Base-by-base conservation (phyloP, 805 yeast species). In the Tetrapisispora arboricola region DNA sequence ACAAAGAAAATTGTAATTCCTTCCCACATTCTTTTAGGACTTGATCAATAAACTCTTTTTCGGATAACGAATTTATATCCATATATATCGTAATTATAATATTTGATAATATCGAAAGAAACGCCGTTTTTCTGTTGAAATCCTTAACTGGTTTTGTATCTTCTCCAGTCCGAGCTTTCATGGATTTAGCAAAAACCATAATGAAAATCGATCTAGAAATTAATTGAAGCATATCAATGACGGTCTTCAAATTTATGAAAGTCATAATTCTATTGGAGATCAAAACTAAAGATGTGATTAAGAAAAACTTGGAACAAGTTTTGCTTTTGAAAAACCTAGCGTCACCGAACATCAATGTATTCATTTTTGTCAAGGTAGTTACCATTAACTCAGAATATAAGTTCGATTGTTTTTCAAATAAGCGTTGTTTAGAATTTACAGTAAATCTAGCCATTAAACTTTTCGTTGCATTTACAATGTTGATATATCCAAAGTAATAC, bases 1-100 rank as follows among this genome's bases (percentile, higher is more conserved):
- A 7, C 13, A 34, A 34, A 11, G 37, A 6, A 24, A n/a, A 34
- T n/a, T 16, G 15, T 17, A 24, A 24, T 34, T 34, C 37, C 4
- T 16, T 7, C 6, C 19, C 27, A 34, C 11, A 16, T 10, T 9
- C 22, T 24, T 25, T 34, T 2, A 17, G 3, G 53, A 82, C 76
- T 49, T 80, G 72, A 46, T 78, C 37, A 5, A 13, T 34, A 16
- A 34, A 34, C 17, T 83, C 88, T 13, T 64, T 68, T 3, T 73
- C 64, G 1, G 86, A 81, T 42, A 77, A 33, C 9, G 27, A 17
- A 19, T 36, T 30, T 3, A 31, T n/a, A 6, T 40, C 41, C 35
- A 47, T 41, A 31, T 38, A 52, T 4, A 45, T 40, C 21, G 44
- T 26, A 12, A 51, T 30, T 29, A 49, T 36, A 12, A 50, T 44